A percentile compares a stretch with the other conserved stretches of the same genome.
Evolutionary conservation across 495 filamentous ascomycete genomes (phyloP).

Genomic region (Ramalina intermedia): DNA sequence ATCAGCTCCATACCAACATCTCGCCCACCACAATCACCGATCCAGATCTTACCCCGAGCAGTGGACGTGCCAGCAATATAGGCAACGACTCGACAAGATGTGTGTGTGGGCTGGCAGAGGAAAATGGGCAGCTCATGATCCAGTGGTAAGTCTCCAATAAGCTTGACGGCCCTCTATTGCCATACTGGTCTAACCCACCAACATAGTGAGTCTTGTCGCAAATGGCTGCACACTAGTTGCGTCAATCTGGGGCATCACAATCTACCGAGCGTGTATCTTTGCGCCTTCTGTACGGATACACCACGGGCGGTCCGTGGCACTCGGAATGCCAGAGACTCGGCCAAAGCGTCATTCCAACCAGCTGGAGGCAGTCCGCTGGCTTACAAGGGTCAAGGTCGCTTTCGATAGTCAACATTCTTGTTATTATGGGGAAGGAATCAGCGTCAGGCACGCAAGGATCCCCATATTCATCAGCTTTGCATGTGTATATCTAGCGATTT

Average conservation of each 20-base stretch:
- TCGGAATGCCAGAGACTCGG: background rate
- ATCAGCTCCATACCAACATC: slow-evolving; percentile 19
- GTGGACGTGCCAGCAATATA: slow-evolving; percentile 38
- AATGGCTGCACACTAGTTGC: slow-evolving; percentile 73
- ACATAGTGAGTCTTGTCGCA: slow-evolving; percentile 66
- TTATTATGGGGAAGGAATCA: too few species aligned
- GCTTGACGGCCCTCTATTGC: background rate
- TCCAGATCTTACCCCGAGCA: slow-evolving; percentile 48
- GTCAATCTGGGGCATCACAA: slow-evolving; percentile 50
- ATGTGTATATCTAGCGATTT: too few species aligned
- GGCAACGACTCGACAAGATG: slow-evolving; percentile 51
- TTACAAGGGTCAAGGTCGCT: background rate
- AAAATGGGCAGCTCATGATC: slow-evolving; percentile 60
- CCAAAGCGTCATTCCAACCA: background rate
- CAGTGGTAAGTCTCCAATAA: slow-evolving; percentile 47
- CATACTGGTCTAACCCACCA: slow-evolving; percentile 6
- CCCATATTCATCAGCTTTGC: too few species aligned
- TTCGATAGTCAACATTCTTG: background rate
- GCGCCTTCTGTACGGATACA: slow-evolving; percentile 57
- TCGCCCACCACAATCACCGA: slow-evolving; percentile 60
- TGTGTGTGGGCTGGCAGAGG: slow-evolving; percentile 51
- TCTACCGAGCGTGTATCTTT: slow-evolving; percentile 64
- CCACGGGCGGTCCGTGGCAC: slow-evolving; percentile 50
- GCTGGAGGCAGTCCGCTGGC: background rate
- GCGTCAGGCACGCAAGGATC: too few species aligned